Evolutionary conservation across 176 grass and related monocot species (phyloP), one percentile per base, ranked within the genome.

Genomic region (Phyllostachys edulis): DNA sequence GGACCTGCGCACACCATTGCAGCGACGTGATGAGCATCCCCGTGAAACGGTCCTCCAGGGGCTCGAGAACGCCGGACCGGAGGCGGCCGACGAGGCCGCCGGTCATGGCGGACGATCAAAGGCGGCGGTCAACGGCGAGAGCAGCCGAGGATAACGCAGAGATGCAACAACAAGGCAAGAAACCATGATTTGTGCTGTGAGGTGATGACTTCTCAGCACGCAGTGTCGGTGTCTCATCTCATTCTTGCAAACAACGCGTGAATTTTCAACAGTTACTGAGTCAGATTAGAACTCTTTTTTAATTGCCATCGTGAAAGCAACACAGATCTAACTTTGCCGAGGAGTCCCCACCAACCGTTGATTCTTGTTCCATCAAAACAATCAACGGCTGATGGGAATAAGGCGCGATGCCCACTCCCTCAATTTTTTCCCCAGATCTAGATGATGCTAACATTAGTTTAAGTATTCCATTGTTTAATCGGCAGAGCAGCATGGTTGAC

Each of bases 1-100:
- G 36, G 80, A 90, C 89, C 89, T 90, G 89, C 89, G 36, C 62
- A 27, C 75, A 63, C 37, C 89, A 90, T 90, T 87, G 41, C 69
- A 84, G 69, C 9, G 54, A 80, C 67, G 16, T 40, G 76, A 51
- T 90, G 40, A 90, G 84, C 16, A 90, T 7, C 50, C 38, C 79
- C 2, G 73, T 73, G 40, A 90, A 40, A 9, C 9, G 8, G 1
- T 83, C 80, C 50, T 90, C 84, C 67, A 87, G 60, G 1, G 60
- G 80, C 80, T 73, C 24, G 51, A 90, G 50, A 32, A 79, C 60
- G 74, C 80, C 84, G 3, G 73, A 57, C 66, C 77, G 69, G 56
- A 82, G 5, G 40, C 54, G 15, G 72, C 83, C 29, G 67, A 76
- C 69, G 40, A 75, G 49, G 36, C 50, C 85, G 69, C 54, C 12